Base-by-base conservation (phyloP, 1,284 basidiomycete genomes). In the Malassezia furfur region DNA sequence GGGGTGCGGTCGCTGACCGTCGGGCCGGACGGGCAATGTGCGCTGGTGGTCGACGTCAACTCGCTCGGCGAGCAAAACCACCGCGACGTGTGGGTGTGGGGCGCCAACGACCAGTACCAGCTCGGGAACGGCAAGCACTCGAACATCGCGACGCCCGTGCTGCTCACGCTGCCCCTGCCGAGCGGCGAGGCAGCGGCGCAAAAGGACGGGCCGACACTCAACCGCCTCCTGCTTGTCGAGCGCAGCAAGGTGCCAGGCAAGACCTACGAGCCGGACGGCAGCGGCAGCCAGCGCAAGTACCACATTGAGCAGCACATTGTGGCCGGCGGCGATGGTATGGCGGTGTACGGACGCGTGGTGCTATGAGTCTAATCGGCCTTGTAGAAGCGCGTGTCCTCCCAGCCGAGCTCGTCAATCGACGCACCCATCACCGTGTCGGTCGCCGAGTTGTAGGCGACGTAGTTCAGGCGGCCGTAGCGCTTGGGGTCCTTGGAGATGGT, bases 41-140 rank as follows among this genome's bases (percentile, higher is more conserved):
- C 68, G 2, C 52, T 71, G 1, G 68, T 69, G 17, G 61, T 74
- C 35, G 71, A 74, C 38, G 46, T 46, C 66, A 67, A 5, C 61
- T 66, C 37, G 60, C 64, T 40, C n/a, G 59, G n/a, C 62, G 60
- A 14, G 56, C 60, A 17, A 64, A 72, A 52, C 35, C 62, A 79
- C 2, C 75, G 78, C 43, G 80, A 81, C 61, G 78, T 80, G n/a
- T 77, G 80, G 67, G 77, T 79, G 0, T 80, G 77, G 77, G 79
- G 79, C 8, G 53, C 59, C 35, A 74, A 74, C 34, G 64, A 62
- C 4, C 60, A 63, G 0, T 70, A 60, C 44, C 70, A 74, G 44
- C 54, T 74, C 5, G 91, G 91, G 5, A 91, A 84, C 59, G 88
- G 88, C 38, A 88, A 85, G 74, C 81, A 85, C 52, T 80, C 83